Conservation (phyloP, 176 grass and related monocot genomes). For the Oryza rufipogon region DNA sequence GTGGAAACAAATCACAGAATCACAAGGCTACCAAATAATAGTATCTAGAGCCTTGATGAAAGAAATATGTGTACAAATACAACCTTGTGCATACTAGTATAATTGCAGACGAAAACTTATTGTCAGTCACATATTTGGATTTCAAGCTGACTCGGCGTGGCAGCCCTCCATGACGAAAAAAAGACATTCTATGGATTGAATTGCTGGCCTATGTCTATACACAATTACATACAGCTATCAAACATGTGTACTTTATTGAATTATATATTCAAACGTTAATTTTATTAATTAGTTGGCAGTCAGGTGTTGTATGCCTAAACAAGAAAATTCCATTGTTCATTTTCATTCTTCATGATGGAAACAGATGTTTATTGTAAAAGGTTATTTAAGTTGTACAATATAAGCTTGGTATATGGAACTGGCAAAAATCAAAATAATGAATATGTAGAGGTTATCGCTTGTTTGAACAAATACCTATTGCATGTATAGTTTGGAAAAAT, state of each 20-base stretch:
- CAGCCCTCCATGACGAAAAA: neutral
- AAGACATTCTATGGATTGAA: neutral
- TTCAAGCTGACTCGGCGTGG: neutral
- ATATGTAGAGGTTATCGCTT: neutral
- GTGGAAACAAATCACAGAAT: conserved; percentile 10
- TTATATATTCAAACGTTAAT: neutral
- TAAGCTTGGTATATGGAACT: neutral
- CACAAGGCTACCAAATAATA: neutral
- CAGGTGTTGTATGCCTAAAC: neutral
- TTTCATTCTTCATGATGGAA: conserved; percentile 11
- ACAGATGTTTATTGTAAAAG: neutral
- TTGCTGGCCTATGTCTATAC: neutral
- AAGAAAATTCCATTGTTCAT: neutral
- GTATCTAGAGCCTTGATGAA: neutral
- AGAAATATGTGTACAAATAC: neutral
- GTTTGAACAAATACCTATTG: neutral
- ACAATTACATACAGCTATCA: conserved; percentile 5
- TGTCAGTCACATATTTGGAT: conserved; percentile 4
- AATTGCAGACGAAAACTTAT: neutral
- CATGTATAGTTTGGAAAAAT: conserved; percentile 7
- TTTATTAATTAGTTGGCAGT: neutral
- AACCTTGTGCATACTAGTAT: neutral
- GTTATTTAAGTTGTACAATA: neutral
- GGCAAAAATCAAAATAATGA: neutral
- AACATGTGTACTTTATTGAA: conserved; percentile 6